Conservation (phyloP, 371 early-diverging fungal genomes). For the Coemansia sp. region DNA sequence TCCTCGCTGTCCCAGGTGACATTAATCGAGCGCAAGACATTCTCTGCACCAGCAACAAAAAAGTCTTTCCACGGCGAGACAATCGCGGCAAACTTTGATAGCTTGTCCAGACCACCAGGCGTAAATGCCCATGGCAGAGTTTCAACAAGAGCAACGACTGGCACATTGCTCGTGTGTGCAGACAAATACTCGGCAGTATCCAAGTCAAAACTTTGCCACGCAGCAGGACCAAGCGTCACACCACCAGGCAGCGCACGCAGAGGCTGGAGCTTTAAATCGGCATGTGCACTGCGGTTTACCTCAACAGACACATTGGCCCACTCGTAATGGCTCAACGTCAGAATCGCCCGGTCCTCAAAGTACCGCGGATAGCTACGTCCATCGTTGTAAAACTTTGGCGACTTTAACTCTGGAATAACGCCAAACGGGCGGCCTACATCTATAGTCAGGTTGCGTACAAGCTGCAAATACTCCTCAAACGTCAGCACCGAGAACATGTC, state of each 20-base stretch:
- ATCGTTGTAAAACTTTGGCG: slow-evolving; percentile 48
- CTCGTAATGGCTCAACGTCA: slow-evolving; percentile 44
- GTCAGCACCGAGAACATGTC: slow-evolving; percentile 47
- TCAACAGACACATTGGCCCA: slow-evolving; percentile 31
- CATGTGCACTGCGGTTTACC: slow-evolving; percentile 20
- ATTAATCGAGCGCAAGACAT: slow-evolving; percentile 19
- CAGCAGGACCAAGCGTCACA: slow-evolving; percentile 26
- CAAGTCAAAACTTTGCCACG: slow-evolving; percentile 52
- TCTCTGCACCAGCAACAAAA: slow-evolving; percentile 44
- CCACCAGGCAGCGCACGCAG: slow-evolving; percentile 12
- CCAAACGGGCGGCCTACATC: slow-evolving; percentile 48
- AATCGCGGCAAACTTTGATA: slow-evolving; percentile 38
- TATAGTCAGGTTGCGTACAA: slow-evolving; percentile 33
- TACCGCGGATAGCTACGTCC: slow-evolving; percentile 33
- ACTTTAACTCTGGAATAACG: slow-evolving; percentile 55
- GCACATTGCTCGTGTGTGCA: slow-evolving; percentile 17
- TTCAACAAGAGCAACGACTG: slow-evolving; percentile 40
- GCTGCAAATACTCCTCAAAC: slow-evolving; percentile 53
- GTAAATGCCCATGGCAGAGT: slow-evolving; percentile 46
- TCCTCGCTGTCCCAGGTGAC: slow-evolving; percentile 37
- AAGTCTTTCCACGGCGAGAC: slow-evolving; percentile 53
- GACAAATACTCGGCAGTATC: slow-evolving; percentile 50
- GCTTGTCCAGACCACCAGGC: slow-evolving; percentile 46
- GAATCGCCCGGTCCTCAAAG: slow-evolving; percentile 53
- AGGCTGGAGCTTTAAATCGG: slow-evolving; percentile 16